Evolutionary conservation across 768 basidiomycete species (phyloP).

Genomic region (Pleurotus eryngii): DNA sequence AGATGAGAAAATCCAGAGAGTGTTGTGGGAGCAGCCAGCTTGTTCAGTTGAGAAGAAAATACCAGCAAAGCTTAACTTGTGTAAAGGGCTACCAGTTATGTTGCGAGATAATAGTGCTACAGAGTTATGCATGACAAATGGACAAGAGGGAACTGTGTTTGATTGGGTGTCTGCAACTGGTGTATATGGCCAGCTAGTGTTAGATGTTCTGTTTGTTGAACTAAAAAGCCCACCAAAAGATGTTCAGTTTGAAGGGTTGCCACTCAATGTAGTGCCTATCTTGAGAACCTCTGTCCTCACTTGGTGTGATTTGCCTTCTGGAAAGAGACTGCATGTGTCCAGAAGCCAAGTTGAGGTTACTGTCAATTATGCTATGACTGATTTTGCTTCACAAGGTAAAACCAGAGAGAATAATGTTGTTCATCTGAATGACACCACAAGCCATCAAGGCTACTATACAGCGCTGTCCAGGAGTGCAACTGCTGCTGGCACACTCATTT

Average conservation of each 20-base stretch:
- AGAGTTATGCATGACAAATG: slow-evolving; percentile 21
- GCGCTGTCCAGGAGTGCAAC: slow-evolving; percentile 23
- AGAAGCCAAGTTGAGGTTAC: slow-evolving; percentile 22
- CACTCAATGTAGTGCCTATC: slow-evolving; percentile 19
- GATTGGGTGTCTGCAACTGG: slow-evolving; percentile 3
- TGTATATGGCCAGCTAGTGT: background rate
- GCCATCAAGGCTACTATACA: slow-evolving; percentile 29
- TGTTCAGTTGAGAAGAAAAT: slow-evolving; percentile 11
- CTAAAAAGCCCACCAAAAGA: slow-evolving; percentile 2
- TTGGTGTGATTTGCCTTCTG: slow-evolving; percentile 13
- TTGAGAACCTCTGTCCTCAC: background rate
- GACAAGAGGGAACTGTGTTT: slow-evolving; percentile 7
- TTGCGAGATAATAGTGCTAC: slow-evolving; percentile 27
- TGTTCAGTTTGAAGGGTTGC: slow-evolving; percentile 12
- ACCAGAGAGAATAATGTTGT: slow-evolving; percentile 22
- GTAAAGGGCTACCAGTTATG: slow-evolving; percentile 31
- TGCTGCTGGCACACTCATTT: slow-evolving; percentile 19
- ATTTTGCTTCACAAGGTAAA: slow-evolving; percentile 31
- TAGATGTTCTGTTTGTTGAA: slow-evolving; percentile 15
- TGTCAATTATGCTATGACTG: slow-evolving; percentile 31
- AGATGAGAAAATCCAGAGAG: too few relatives aligned
- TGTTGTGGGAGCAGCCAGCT: too few relatives aligned
- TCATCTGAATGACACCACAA: slow-evolving; percentile 18
- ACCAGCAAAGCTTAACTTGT: slow-evolving; percentile 25
- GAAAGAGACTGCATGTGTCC: slow-evolving; percentile 10